Percentiles rank a stretch among this genome's conserved stretches.
Evolutionary conservation across 2,329 filamentous ascomycete genomes (phyloP).

Genomic region (Arthrobotrys musiformis): DNA sequence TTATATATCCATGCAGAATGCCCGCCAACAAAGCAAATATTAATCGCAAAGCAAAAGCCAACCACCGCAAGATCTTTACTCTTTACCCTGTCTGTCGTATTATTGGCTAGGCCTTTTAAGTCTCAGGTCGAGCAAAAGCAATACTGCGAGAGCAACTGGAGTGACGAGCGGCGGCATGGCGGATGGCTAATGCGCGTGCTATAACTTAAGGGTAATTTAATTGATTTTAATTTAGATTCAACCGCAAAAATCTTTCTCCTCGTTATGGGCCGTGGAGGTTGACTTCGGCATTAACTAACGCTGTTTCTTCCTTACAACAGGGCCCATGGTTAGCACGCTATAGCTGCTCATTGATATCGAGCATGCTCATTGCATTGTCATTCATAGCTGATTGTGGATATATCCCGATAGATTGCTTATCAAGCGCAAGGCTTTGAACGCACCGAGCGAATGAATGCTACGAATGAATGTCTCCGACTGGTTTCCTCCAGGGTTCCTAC

Average conservation of each 20-base stretch:
- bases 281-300: constrained; percentile 19
- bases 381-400: constrained; percentile 36
- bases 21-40: constrained; percentile 32
- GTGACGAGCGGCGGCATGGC: constrained; percentile 26
- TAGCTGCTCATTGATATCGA: constrained; percentile 33
- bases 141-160: neutral
- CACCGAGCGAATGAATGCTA: neutral
- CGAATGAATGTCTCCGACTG: constrained; percentile 35
- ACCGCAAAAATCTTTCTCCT: constrained; percentile 52
- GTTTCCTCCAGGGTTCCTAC: constrained; percentile 10
- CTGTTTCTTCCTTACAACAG: constrained; percentile 22
- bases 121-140: constrained; percentile 5
- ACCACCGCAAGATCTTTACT: constrained; percentile 31
- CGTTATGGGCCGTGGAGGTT: no score
- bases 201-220: constrained; percentile 19
- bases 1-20: constrained; percentile 50
- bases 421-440: neutral
- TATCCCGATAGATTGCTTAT: constrained; percentile 54
- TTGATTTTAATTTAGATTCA: constrained; percentile 35
- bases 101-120: constrained; percentile 36
- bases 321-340: constrained; percentile 33
- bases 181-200: constrained; percentile 28
- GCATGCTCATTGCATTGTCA: neutral
- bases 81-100: neutral
- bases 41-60: constrained; percentile 25